Evolutionary conservation across 2,329 filamentous ascomycete species (phyloP).

Genomic region (Colletotrichum sp.): DNA sequence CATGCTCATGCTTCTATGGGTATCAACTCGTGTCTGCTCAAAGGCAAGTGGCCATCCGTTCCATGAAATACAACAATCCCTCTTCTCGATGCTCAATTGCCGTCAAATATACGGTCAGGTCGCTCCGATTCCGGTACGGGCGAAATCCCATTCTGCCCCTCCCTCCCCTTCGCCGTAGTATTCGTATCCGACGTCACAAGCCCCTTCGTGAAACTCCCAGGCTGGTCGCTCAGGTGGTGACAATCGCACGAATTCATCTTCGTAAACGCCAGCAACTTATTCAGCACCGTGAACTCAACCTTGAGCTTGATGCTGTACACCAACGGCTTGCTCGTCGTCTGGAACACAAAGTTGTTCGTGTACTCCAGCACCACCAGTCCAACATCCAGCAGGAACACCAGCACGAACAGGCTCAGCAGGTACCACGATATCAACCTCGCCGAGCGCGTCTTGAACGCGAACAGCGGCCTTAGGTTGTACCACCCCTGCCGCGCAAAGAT

Average conservation of each 20-base stretch:
- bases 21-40: not conserved
- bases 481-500: constrained; percentile 59
- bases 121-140: not conserved
- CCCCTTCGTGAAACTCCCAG: not conserved
- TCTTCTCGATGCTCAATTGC: not conserved
- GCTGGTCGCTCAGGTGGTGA: not conserved
- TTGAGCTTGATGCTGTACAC: constrained; percentile 30
- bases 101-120: constrained; percentile 11
- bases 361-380: constrained; percentile 41
- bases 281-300: constrained; percentile 55
- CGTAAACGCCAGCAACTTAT: constrained; percentile 24
- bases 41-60: not conserved
- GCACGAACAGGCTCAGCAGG: constrained; percentile 38
- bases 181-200: not conserved
- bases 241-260: constrained; percentile 16
- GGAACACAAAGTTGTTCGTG: constrained; percentile 34
- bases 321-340: constrained; percentile 20
- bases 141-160: not conserved
- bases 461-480: constrained; percentile 9
- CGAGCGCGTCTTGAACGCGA: constrained; percentile 41
- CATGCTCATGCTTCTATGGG: not conserved
- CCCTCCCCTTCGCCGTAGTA: not conserved
- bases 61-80: not conserved
- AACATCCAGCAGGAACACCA: constrained; percentile 45
- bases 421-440: constrained; percentile 40